Percentiles rank a stretch among this genome's conserved stretches.
phyloP scores from a whole-genome alignment of 2,329 filamentous ascomycete species.

The Albophoma yamanashiensis region DNA sequence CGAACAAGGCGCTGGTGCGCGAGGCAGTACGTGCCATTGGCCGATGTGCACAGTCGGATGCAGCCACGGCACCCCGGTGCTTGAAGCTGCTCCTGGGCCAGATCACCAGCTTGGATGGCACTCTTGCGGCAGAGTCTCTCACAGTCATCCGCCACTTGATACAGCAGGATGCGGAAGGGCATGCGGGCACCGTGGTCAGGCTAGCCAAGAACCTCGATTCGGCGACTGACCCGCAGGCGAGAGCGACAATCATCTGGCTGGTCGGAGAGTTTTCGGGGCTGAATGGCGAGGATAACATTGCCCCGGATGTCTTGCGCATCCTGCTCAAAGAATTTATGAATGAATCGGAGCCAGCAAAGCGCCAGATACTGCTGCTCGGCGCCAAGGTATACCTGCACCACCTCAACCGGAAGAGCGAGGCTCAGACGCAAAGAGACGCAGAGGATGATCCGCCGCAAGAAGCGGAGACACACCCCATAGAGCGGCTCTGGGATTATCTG shows the following conservation, averaged over 20 bases:
- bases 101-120: conserved; percentile 79
- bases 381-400: conserved; percentile 96
- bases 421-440: conserved; percentile 21
- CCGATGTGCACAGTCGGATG: conserved; percentile 75
- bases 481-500: conserved; percentile 73
- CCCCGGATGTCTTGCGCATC: conserved; percentile 83
- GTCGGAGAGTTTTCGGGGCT: conserved; percentile 86
- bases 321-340: conserved; percentile 74
- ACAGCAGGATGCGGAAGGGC: conserved; percentile 73
- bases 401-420: conserved; percentile 52
- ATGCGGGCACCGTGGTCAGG: conserved; percentile 76
- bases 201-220: conserved; percentile 87
- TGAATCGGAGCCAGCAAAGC: conserved; percentile 77
- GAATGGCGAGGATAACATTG: conserved; percentile 77
- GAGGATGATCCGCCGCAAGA: conserved; percentile 21
- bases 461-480: conserved; percentile 50
- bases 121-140: conserved; percentile 80
- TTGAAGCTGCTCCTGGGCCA: conserved; percentile 75
- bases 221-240: conserved; percentile 74
- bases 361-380: conserved; percentile 83
- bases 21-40: conserved; percentile 91
- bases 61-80: conserved; percentile 63
- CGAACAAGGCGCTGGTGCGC: conserved; percentile 65
- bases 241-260: conserved; percentile 94
- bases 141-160: conserved; percentile 95